These are phyloP conservation scores for Fraxinus nigra DNA, from an alignment of 305 asterid genomes.

Conservation along the genomic window DNA sequence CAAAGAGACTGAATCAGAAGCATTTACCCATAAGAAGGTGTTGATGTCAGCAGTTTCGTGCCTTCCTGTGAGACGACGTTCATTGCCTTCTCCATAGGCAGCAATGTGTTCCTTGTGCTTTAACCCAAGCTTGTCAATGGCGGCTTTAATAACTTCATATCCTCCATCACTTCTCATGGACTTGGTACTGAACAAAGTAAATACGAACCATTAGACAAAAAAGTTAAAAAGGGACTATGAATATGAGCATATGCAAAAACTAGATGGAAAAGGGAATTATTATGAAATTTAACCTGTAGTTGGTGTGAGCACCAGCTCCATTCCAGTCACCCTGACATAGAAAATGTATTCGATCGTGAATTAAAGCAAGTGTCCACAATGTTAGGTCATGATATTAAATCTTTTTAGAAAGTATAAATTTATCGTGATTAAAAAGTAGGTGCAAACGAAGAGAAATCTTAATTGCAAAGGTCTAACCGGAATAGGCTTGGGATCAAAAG, in stretches of 20 bases:
- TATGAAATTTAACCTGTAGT: constrained; percentile 50
- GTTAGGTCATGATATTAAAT: not conserved
- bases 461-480: constrained; percentile 28
- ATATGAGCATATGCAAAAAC: not conserved
- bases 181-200: constrained; percentile 42
- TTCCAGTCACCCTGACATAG: constrained; percentile 60
- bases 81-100: constrained; percentile 83
- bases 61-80: constrained; percentile 73
- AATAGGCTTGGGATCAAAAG: constrained; percentile 73
- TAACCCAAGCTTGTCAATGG: constrained; percentile 62
- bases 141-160: constrained; percentile 55
- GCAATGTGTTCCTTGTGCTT: constrained; percentile 77
- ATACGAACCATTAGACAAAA: not conserved
- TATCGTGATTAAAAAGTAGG: not conserved
- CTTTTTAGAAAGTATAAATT: not conserved
- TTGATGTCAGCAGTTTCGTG: constrained; percentile 73
- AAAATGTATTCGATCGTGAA: not conserved
- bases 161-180: constrained; percentile 73
- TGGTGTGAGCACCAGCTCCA: constrained; percentile 76
- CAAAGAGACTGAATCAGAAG: not conserved
- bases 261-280: not conserved
- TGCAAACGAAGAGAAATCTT: not conserved
- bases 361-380: not conserved
- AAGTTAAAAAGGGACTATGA: not conserved
- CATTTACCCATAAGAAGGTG: constrained; percentile 62